phyloP scores from a whole-genome alignment of 345 rosid genomes.

The Syzygium jambos region DNA sequence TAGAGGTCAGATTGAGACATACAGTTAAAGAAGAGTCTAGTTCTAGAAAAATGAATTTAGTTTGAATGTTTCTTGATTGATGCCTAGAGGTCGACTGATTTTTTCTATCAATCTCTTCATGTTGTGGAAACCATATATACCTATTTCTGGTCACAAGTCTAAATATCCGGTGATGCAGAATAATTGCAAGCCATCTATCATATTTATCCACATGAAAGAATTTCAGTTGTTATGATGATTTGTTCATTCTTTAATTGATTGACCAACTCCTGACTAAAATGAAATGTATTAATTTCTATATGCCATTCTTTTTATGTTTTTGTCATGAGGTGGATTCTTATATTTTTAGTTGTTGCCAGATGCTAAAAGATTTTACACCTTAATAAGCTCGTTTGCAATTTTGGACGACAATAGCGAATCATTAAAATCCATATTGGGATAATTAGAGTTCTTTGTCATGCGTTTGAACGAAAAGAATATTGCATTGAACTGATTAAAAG shows the following conservation, averaged over 20 bases:
- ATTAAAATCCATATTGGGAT: not conserved
- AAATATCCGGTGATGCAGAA: not conserved
- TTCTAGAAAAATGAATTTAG: not conserved
- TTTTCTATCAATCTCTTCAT: not conserved
- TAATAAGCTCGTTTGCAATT: not conserved
- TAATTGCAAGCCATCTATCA: not conserved
- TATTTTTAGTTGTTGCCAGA: not conserved
- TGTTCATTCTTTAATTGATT: not conserved
- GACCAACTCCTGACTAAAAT: not conserved
- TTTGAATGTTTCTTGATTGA: not conserved
- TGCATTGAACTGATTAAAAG: not conserved
- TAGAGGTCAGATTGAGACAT: not conserved
- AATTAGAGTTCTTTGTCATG: not conserved
- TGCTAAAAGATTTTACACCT: not conserved
- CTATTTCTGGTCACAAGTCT: not conserved
- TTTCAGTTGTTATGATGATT: not conserved
- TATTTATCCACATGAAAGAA: not conserved
- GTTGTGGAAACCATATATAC: not conserved
- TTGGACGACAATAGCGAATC: not conserved
- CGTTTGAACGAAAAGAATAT: not conserved
- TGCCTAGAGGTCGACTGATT: not conserved
- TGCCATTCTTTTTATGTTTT: not conserved
- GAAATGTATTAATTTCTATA: not conserved
- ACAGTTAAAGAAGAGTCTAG: not conserved
- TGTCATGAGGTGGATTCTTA: not conserved